Percentiles rank a stretch among this genome's conserved stretches.
These are phyloP conservation scores for Madurella mycetomatis DNA, from an alignment of 2,329 filamentous ascomycete genomes.

Conservation along the genomic window DNA sequence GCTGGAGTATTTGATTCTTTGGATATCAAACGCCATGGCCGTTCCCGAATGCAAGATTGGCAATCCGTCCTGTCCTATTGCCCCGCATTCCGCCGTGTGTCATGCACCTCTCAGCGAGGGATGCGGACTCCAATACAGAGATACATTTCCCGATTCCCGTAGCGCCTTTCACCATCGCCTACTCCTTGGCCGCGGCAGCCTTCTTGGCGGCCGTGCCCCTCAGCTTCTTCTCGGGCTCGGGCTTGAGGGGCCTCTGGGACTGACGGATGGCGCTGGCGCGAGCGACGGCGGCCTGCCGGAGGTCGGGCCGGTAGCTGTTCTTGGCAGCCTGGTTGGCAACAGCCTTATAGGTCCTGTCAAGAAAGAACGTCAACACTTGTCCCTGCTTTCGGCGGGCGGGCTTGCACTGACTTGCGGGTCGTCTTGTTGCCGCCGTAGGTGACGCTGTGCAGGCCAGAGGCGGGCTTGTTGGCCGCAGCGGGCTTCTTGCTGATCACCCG, in stretches of 20 bases:
- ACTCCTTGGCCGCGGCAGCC: constrained; percentile 56
- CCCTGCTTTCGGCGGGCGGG: not conserved
- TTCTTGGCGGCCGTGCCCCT: constrained; percentile 76
- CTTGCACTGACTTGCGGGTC: constrained; percentile 66
- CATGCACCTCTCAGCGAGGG: constrained; percentile 17
- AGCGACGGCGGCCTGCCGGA: constrained; percentile 73
- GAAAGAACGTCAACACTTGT: constrained; percentile 22
- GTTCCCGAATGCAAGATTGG: constrained; percentile 28
- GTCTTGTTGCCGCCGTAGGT: constrained; percentile 69
- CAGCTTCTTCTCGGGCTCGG: constrained; percentile 66
- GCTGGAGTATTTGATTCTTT: constrained; percentile 26
- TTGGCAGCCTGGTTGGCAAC: constrained; percentile 80
- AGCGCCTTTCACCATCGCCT: constrained; percentile 19
- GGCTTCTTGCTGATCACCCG: constrained; percentile 81
- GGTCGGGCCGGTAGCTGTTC: constrained; percentile 77
- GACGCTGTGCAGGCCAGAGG: constrained; percentile 58
- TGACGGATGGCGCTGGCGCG: constrained; percentile 81
- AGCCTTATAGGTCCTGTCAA: constrained; percentile 74
- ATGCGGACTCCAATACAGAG: constrained; percentile 22
- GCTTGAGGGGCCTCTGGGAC: constrained; percentile 75
- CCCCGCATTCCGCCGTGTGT: constrained; percentile 20
- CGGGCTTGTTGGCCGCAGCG: constrained; percentile 68
- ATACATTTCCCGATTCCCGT: constrained; percentile 13
- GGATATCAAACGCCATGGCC: constrained; percentile 31
- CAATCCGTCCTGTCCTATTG: constrained; percentile 24